Evolutionary conservation across 2,329 filamentous ascomycete genomes (phyloP).

Genomic region (Colletotrichum karsti): DNA sequence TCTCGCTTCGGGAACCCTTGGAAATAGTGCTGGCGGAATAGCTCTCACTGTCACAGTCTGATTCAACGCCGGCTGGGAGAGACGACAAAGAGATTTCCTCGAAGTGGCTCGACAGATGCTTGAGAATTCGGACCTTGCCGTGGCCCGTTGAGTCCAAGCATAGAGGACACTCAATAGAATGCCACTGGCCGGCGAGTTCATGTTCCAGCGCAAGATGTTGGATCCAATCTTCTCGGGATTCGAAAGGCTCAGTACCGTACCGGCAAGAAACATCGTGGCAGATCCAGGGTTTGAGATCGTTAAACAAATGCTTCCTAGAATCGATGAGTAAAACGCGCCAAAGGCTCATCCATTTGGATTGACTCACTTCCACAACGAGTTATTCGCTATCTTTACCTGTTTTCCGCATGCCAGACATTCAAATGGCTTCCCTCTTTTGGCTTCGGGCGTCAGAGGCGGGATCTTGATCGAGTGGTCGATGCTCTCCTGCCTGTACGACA

Average conservation of each 20-base stretch:
- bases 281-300: background rate
- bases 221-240: background rate
- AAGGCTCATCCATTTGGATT: too few relatives aligned
- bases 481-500: conserved; percentile 1
- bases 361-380: conserved; percentile 2
- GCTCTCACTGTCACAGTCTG: too few relatives aligned
- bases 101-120: background rate
- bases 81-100: conserved; percentile 10
- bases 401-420: background rate
- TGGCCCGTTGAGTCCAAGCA: background rate
- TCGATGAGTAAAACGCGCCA: background rate
- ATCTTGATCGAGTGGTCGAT: background rate
- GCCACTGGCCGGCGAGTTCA: background rate
- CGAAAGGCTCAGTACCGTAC: background rate
- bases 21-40: too few relatives aligned
- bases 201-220: background rate
- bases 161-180: background rate
- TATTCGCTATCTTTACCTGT: background rate
- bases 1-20: too few relatives aligned
- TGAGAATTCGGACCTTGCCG: background rate
- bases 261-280: background rate
- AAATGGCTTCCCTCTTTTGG: background rate
- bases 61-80: conserved; percentile 51
- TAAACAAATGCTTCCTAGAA: background rate
- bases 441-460: background rate